phyloP scores from a whole-genome alignment of 2,329 filamentous ascomycete species.

The Scleromitrula shiraiana region DNA sequence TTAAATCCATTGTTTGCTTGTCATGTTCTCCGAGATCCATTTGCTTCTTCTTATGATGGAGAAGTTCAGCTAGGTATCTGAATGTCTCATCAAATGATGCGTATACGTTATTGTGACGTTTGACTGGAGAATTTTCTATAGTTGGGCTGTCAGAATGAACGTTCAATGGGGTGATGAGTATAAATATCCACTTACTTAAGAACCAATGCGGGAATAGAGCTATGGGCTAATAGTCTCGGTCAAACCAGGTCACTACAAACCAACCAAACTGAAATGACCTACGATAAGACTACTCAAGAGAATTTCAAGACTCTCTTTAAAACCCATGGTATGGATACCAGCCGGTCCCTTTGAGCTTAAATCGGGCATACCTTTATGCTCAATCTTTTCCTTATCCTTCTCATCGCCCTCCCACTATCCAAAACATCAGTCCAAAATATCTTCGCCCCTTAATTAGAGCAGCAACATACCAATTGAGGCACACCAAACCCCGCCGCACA shows the following conservation, averaged over 20 bases:
- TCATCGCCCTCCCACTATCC: not conserved
- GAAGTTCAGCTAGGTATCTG: conserved; percentile 44
- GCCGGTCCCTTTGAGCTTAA: not conserved
- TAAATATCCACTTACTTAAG: conserved; percentile 29
- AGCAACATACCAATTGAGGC: conserved; percentile 27
- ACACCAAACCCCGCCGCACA: conserved; percentile 43
- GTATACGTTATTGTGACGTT: conserved; percentile 34
- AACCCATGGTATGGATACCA: conserved; percentile 34
- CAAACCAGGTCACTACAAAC: too few species aligned
- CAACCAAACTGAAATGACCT: too few species aligned
- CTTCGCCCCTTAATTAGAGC: too few species aligned
- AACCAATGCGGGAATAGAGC: conserved; percentile 36
- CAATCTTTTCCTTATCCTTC: not conserved
- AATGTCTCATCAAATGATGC: conserved; percentile 39
- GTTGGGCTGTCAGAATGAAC: too few species aligned
- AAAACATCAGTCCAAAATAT: too few species aligned
- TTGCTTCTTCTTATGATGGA: conserved; percentile 28
- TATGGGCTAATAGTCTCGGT: not conserved
- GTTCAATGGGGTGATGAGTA: too few species aligned
- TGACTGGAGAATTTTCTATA: conserved; percentile 30
- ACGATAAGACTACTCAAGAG: conserved; percentile 37
- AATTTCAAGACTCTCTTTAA: conserved; percentile 40
- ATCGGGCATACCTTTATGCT: not conserved
- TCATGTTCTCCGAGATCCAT: conserved; percentile 18
- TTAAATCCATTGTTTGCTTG: conserved; percentile 21